Percentiles rank a stretch among this genome's conserved stretches.
These are phyloP conservation scores for Helichrysum umbraculigerum DNA, from an alignment of 129 eudicot species.

Conservation along the genomic window DNA sequence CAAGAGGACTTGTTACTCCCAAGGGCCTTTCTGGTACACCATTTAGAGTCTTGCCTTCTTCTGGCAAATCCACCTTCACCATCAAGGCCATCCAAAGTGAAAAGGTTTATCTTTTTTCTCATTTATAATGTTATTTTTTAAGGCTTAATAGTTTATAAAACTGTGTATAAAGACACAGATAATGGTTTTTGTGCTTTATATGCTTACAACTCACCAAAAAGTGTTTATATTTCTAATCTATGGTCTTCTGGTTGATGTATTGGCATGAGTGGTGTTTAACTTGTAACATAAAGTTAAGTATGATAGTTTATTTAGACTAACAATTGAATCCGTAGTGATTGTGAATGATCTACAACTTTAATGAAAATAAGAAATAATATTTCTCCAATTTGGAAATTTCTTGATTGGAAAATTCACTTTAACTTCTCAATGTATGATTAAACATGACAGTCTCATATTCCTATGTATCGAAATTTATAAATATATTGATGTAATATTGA, in stretches of 20 bases:
- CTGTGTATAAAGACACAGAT: too few species aligned
- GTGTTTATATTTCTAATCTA: not conserved
- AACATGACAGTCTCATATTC: not conserved
- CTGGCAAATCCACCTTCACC: slow-evolving; percentile 41
- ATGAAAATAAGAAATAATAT: not conserved
- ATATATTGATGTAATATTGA: not conserved
- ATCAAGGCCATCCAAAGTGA: slow-evolving; percentile 69
- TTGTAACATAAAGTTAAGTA: not conserved
- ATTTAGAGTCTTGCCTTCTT: slow-evolving; percentile 58
- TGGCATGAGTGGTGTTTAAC: not conserved
- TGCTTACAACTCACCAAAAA: not conserved
- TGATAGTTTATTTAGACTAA: not conserved
- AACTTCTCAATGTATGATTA: not conserved
- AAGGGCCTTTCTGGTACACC: slow-evolving; percentile 86
- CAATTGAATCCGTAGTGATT: not conserved
- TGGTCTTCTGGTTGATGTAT: not conserved
- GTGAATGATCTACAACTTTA: slow-evolving; percentile 1
- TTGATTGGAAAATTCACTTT: not conserved
- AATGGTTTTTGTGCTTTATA: not conserved
- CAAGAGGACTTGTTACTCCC: slow-evolving; percentile 51
- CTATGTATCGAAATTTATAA: not conserved
- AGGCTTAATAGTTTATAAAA: not conserved
- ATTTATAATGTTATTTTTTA: not conserved
- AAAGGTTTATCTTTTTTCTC: slow-evolving; percentile 48
- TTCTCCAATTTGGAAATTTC: not conserved